Percentiles rank a stretch among this genome's conserved stretches.
phyloP scores from a whole-genome alignment of 192 early-diverging fungal species.

The Dissophora ornata region DNA sequence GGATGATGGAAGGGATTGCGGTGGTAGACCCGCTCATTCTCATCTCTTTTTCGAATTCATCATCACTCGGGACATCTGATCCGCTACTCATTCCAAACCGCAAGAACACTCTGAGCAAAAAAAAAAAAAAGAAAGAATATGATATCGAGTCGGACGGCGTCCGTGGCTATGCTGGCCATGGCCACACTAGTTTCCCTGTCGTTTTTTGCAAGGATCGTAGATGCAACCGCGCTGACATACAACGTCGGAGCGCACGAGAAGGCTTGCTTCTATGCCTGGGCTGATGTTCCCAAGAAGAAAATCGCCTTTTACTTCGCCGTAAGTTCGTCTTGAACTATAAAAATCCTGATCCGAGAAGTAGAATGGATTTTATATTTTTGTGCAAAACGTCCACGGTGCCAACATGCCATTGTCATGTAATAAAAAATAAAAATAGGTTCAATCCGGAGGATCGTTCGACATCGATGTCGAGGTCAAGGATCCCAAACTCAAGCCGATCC shows the following conservation, averaged over 20 bases:
- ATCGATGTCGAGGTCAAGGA: slow-evolving; percentile 92
- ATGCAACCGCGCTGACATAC: slow-evolving; percentile 80
- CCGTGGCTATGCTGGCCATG: neutral
- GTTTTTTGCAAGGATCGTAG: slow-evolving; percentile 8
- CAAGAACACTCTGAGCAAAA: too few relatives aligned
- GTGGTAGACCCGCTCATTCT: too few relatives aligned
- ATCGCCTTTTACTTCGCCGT: slow-evolving; percentile 97
- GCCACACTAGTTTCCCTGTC: neutral
- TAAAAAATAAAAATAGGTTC: too few relatives aligned
- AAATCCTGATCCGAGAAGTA: too few relatives aligned
- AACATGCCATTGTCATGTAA: too few relatives aligned
- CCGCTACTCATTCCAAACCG: too few relatives aligned
- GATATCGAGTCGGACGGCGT: neutral
- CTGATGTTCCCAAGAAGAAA: slow-evolving; percentile 87
- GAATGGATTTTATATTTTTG: too few relatives aligned
- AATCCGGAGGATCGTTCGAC: slow-evolving; percentile 96
- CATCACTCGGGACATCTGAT: too few relatives aligned
- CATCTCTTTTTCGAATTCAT: too few relatives aligned
- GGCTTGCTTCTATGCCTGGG: slow-evolving; percentile 90
- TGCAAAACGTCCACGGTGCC: too few relatives aligned
- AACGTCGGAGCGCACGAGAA: slow-evolving; percentile 88
- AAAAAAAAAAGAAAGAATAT: too few relatives aligned
- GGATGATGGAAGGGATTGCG: too few relatives aligned
- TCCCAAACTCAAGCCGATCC: slow-evolving; percentile 73
- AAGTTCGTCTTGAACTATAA: slow-evolving; percentile 41